Percentiles rank a stretch among this genome's conserved stretches.
Conservation (phyloP, 2,329 filamentous ascomycete genomes). For the Xylaria hypoxylon region DNA sequence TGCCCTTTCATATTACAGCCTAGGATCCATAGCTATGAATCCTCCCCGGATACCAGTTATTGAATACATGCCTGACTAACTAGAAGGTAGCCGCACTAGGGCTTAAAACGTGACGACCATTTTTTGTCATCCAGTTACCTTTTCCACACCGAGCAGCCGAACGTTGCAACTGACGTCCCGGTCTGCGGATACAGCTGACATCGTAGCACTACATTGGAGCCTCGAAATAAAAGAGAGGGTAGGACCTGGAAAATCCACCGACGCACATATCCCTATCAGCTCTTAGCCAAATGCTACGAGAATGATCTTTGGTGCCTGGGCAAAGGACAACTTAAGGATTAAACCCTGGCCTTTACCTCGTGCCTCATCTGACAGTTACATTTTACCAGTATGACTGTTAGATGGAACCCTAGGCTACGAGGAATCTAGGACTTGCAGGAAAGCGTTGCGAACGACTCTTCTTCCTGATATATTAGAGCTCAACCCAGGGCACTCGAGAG, state of each 20-base stretch:
- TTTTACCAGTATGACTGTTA: constrained; percentile 31
- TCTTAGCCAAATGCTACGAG: constrained; percentile 33
- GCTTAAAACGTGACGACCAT: constrained; percentile 26
- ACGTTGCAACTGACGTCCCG: constrained; percentile 33
- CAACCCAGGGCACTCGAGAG: constrained; percentile 16
- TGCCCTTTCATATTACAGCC: constrained; percentile 28
- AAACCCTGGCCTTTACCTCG: constrained; percentile 29
- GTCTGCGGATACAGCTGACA: constrained; percentile 42
- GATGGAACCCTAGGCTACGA: constrained; percentile 29
- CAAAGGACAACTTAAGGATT: constrained; percentile 18
- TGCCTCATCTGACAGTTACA: constrained; percentile 37
- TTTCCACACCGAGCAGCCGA: constrained; percentile 31
- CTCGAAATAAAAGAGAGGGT: constrained; percentile 33
- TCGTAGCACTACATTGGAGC: constrained; percentile 37
- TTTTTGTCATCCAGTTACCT: constrained; percentile 37
- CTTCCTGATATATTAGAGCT: constrained; percentile 25
- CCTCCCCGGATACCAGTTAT: constrained; percentile 35
- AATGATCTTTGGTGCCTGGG: constrained; percentile 29
- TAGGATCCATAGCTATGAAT: constrained; percentile 36
- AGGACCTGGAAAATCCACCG: constrained; percentile 37
- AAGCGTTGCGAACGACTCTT: constrained; percentile 14
- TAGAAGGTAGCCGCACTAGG: constrained; percentile 34
- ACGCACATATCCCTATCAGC: constrained; percentile 33
- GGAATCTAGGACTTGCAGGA: constrained; percentile 37
- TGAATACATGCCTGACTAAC: constrained; percentile 30